These are phyloP conservation scores for Metarhizium anisopliae DNA, from an alignment of 2,329 filamentous ascomycete species.

Conservation along the genomic window DNA sequence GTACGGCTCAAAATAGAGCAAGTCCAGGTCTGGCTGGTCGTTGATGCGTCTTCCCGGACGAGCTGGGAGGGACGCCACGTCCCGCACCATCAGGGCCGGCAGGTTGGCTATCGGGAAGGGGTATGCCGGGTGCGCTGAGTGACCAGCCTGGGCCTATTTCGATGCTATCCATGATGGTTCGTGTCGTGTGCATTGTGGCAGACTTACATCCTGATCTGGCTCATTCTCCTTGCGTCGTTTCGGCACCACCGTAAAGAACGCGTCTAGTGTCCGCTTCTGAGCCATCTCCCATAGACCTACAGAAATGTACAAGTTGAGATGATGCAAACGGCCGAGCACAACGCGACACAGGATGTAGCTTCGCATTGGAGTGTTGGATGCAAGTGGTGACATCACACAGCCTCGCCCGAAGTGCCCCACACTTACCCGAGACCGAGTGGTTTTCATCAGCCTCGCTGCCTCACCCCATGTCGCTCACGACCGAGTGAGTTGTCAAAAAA, in stretches of 20 bases:
- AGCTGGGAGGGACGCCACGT: slow-evolving; percentile 38
- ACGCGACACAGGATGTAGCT: no score
- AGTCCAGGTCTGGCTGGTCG: slow-evolving; percentile 60
- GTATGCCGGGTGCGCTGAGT: slow-evolving; percentile 34
- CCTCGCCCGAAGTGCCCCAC: neutral
- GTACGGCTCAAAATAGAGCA: slow-evolving; percentile 69
- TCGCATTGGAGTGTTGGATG: no score
- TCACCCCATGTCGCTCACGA: neutral
- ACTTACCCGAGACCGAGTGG: slow-evolving; percentile 11
- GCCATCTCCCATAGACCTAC: slow-evolving; percentile 6
- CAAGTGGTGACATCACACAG: slow-evolving; percentile 4
- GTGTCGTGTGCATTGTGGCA: slow-evolving; percentile 1
- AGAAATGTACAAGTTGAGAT: no score
- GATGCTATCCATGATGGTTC: neutral
- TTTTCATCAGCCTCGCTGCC: slow-evolving; percentile 20
- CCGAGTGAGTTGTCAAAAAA: neutral
- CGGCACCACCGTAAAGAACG: slow-evolving; percentile 45
- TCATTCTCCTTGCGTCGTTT: slow-evolving; percentile 19
- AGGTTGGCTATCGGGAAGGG: slow-evolving; percentile 41
- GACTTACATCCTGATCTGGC: neutral
- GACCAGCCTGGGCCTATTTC: neutral
- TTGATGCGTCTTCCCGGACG: slow-evolving; percentile 47
- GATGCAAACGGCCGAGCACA: no score
- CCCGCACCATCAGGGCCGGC: slow-evolving; percentile 26
- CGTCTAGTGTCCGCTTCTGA: slow-evolving; percentile 50